Percentiles rank a stretch among this genome's conserved stretches.
Evolutionary conservation across 257 asterid species (phyloP).

Genomic region (Fraxinus excelsior): DNA sequence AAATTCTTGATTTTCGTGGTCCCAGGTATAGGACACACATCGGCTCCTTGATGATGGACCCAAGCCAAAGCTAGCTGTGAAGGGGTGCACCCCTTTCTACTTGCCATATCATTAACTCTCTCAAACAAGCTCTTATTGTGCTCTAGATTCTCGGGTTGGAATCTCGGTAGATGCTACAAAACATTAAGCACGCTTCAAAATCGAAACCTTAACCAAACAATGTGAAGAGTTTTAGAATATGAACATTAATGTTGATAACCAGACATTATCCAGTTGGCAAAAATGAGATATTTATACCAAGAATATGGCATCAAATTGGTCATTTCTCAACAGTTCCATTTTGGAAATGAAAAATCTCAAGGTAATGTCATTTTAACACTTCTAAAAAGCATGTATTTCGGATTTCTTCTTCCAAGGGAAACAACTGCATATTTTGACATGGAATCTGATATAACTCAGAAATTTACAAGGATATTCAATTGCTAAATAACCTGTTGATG

Average conservation of each 20-base stretch:
- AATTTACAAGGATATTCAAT: not conserved
- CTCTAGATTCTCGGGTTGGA: conserved; percentile 39
- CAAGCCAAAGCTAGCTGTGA: conserved; percentile 53
- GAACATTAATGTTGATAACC: not conserved
- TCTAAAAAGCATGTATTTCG: too few species aligned
- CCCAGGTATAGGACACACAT: conserved; percentile 52
- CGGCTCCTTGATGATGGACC: conserved; percentile 54
- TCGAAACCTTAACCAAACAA: not conserved
- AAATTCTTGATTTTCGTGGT: conserved; percentile 44
- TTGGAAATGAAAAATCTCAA: too few species aligned
- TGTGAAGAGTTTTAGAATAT: not conserved
- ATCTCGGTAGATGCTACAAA: conserved; percentile 34
- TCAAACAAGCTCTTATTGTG: conserved; percentile 37
- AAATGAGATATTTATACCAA: not conserved
- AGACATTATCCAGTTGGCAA: not conserved
- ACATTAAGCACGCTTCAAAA: not conserved
- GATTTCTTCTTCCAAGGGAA: not conserved
- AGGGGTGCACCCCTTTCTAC: conserved; percentile 40
- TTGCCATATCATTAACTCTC: conserved; percentile 33
- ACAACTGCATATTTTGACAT: not conserved
- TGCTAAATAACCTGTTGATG: not conserved
- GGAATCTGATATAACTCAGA: not conserved
- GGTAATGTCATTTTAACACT: not conserved
- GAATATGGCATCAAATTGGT: not conserved
- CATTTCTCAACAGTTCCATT: not conserved